Evolutionary conservation across 1,139 yeast species (phyloP).

Genomic region (Kurtzmaniella natalensis): DNA sequence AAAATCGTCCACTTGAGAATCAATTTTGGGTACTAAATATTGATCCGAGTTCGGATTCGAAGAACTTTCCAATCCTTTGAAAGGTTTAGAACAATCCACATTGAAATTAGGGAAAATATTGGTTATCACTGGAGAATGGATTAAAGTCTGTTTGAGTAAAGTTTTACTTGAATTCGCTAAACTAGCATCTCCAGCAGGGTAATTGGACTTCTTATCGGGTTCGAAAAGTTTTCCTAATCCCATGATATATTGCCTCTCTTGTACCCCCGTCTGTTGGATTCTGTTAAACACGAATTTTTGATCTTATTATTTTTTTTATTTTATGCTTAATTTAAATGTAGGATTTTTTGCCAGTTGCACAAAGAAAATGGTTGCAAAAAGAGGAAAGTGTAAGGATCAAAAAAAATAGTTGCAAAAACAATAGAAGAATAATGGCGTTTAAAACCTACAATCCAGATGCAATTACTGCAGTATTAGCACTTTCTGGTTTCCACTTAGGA

Average conservation of each 20-base stretch:
- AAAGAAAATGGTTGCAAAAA: too few relatives aligned
- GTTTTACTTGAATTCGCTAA: neutral
- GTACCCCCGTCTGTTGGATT: too few relatives aligned
- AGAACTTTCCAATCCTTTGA: constrained; percentile 28
- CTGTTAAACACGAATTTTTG: too few relatives aligned
- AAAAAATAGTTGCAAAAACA: constrained; percentile 2
- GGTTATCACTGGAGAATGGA: constrained; percentile 34
- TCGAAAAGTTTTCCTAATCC: neutral
- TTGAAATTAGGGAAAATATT: constrained; percentile 29
- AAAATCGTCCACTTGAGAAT: constrained; percentile 38
- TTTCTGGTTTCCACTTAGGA: constrained; percentile 30
- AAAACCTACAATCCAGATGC: constrained; percentile 15
- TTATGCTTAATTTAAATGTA: neutral
- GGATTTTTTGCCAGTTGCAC: too few relatives aligned
- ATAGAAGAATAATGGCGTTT: neutral
- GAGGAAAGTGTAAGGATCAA: too few relatives aligned
- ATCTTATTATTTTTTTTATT: too few relatives aligned
- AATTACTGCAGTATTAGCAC: constrained; percentile 17
- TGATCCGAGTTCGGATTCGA: constrained; percentile 39
- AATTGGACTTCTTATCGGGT: neutral
- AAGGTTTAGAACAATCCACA: constrained; percentile 30
- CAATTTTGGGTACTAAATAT: constrained; percentile 30
- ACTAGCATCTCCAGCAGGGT: neutral
- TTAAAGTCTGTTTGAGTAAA: constrained; percentile 28
- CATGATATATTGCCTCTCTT: too few relatives aligned